Conservation (phyloP, 2,329 filamentous ascomycete species). For the Colletotrichum lindemuthianum region DNA sequence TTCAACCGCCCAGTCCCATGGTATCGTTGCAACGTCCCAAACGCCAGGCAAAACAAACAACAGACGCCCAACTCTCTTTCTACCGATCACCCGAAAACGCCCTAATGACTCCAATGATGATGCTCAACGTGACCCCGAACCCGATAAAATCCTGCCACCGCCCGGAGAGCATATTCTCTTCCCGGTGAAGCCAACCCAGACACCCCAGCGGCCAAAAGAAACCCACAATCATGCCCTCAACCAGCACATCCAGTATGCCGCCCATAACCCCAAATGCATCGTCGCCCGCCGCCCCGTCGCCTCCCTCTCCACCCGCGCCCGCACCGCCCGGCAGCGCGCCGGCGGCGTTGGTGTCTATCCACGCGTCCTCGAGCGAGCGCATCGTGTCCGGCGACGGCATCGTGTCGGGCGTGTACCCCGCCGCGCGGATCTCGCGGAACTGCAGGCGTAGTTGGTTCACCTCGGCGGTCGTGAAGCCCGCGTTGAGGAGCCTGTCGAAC, state of each 20-base stretch:
- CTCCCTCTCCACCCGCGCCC: conserved; percentile 43
- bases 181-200: conserved; percentile 83
- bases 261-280: conserved; percentile 54
- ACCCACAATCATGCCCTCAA: conserved; percentile 88
- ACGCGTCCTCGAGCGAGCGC: conserved; percentile 84
- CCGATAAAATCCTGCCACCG: conserved; percentile 88
- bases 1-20: background rate
- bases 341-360: conserved; percentile 78
- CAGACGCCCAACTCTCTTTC: no score
- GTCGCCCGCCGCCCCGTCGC: conserved; percentile 57
- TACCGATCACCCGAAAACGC: conserved; percentile 36
- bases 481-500: conserved; percentile 84
- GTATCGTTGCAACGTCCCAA: conserved; percentile 17
- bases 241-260: conserved; percentile 81
- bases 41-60: background rate
- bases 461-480: conserved; percentile 85
- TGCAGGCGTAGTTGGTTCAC: conserved; percentile 87
- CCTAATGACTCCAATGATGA: conserved; percentile 49
- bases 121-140: conserved; percentile 77
- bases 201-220: conserved; percentile 96
- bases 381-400: conserved; percentile 84
- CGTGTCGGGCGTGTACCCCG: conserved; percentile 85
- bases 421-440: conserved; percentile 85
- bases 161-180: conserved; percentile 87
- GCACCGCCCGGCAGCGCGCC: conserved; percentile 45